phyloP scores from a whole-genome alignment of 1,284 basidiomycete genomes.

The Erythrobasidium hasegawianum region DNA sequence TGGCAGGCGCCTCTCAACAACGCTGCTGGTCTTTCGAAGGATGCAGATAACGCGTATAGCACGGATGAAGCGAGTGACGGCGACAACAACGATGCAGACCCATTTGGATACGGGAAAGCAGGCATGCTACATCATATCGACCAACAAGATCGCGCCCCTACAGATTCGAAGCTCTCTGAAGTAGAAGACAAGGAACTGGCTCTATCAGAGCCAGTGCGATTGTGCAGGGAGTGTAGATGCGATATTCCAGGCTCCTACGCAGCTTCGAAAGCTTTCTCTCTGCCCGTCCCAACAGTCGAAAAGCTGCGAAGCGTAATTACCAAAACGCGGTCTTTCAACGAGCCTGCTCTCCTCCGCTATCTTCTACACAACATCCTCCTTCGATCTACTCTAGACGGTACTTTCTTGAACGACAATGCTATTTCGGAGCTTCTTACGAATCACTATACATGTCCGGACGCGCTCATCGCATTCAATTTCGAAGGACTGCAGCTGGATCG shows the following conservation, averaged over 20 bases:
- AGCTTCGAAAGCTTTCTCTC: neutral
- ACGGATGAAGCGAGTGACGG: neutral
- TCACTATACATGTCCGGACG: conserved; percentile 17
- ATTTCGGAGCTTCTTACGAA: conserved; percentile 4
- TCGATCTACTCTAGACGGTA: conserved; percentile 1
- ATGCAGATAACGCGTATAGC: neutral
- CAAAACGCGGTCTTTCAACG: neutral
- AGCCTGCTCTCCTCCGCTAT: neutral
- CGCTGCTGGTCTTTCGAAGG: neutral
- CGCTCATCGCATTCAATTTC: conserved; percentile 17
- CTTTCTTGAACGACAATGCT: neutral
- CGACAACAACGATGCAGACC: neutral
- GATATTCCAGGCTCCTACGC: neutral
- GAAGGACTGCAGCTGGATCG: conserved; percentile 7
- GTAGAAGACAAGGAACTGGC: neutral
- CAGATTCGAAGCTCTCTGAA: neutral
- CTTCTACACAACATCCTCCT: conserved; percentile 21
- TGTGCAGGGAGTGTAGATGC: conserved; percentile 1
- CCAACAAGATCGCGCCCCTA: neutral
- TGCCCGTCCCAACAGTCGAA: neutral
- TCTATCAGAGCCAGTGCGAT: neutral
- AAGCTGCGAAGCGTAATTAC: neutral
- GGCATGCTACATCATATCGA: neutral
- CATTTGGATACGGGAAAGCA: conserved; percentile 3
- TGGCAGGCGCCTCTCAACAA: neutral